A percentile compares a stretch with the other conserved stretches of the same genome.
Conservation (phyloP, 2,329 filamentous ascomycete genomes). For the Dactylellina cionopaga region DNA sequence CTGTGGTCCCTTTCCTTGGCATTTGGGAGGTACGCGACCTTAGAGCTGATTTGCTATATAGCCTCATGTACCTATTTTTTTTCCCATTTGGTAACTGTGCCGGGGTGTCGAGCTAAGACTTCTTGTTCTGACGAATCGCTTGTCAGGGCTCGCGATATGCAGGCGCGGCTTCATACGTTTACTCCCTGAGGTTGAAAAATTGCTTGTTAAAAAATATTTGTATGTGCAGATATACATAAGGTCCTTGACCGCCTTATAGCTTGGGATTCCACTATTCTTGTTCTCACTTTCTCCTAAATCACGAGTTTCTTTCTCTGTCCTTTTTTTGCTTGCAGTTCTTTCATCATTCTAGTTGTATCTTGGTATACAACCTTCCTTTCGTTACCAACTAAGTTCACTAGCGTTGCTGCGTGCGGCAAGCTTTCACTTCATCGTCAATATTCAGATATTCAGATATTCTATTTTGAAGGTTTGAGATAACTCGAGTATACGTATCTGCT, state of each 20-base stretch:
- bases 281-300: constrained; percentile 21
- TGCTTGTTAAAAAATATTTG: constrained; percentile 15
- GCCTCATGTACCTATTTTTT: constrained; percentile 10
- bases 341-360: constrained; percentile 18
- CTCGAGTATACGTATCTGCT: constrained; percentile 1
- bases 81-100: constrained; percentile 2
- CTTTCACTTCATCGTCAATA: constrained; percentile 30
- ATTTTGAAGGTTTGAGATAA: constrained; percentile 6
- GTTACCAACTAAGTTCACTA: neutral
- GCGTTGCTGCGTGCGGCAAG: constrained; percentile 36
- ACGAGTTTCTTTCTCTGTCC: constrained; percentile 25
- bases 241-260: constrained; percentile 5
- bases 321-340: constrained; percentile 6
- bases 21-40: constrained; percentile 16
- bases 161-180: constrained; percentile 50
- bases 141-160: constrained; percentile 38
- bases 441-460: neutral
- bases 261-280: neutral
- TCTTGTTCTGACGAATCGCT: constrained; percentile 46
- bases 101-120: constrained; percentile 15
- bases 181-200: constrained; percentile 20
- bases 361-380: constrained; percentile 38
- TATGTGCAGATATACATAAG: constrained; percentile 43
- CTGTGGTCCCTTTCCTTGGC: constrained; percentile 16
- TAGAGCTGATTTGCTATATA: constrained; percentile 11